These are phyloP conservation scores for Apiotrichum sp. DNA, from an alignment of 1,284 basidiomycete species.

Conservation along the genomic window DNA sequence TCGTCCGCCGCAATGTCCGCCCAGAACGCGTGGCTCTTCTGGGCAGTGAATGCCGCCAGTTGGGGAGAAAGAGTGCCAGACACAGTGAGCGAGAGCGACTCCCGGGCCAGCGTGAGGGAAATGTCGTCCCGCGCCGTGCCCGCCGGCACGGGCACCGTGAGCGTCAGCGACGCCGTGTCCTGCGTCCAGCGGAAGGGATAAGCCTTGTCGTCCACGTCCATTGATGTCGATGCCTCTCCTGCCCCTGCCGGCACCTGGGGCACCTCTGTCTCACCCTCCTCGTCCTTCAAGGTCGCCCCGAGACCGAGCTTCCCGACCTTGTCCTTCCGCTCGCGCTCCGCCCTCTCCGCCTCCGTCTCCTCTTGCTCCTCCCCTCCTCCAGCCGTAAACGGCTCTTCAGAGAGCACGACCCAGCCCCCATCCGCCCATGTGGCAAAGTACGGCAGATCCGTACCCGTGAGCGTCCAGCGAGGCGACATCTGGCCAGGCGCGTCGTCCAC, in stretches of 20 bases:
- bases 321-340: constrained; percentile 12
- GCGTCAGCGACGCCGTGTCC: constrained; percentile 68
- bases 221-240: not conserved
- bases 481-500: constrained; percentile 44
- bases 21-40: constrained; percentile 63
- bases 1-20: constrained; percentile 61
- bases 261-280: not conserved
- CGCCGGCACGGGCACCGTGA: constrained; percentile 73
- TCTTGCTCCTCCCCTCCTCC: not conserved
- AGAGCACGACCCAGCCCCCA: constrained; percentile 35
- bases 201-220: constrained; percentile 10
- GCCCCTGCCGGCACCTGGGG: not conserved
- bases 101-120: constrained; percentile 59
- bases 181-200: constrained; percentile 89
- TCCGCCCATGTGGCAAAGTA: constrained; percentile 40
- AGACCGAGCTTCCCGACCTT: constrained; percentile 27
- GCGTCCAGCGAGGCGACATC: constrained; percentile 55
- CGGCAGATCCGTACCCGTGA: constrained; percentile 65
- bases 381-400: constrained; percentile 21
- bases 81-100: constrained; percentile 53
- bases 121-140: constrained; percentile 61
- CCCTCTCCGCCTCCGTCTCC: constrained; percentile 16
- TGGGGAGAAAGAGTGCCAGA: constrained; percentile 43
- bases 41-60: constrained; percentile 54
- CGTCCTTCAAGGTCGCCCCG: constrained; percentile 20